Evolutionary conservation across 495 filamentous ascomycete genomes (phyloP), one percentile per base, ranked within the genome.

Genomic region (Cercophora sp.): DNA sequence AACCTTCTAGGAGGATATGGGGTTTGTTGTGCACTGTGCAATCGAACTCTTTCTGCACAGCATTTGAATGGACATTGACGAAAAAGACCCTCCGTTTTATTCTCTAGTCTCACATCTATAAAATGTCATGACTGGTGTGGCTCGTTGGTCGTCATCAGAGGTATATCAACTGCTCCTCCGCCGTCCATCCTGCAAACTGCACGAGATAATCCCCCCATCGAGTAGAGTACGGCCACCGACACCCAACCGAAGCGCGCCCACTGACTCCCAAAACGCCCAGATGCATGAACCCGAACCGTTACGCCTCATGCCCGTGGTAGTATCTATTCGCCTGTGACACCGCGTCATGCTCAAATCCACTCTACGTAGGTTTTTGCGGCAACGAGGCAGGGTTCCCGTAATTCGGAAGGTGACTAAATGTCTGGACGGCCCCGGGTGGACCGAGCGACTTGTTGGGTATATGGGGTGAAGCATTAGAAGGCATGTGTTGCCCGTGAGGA

Each of bases 381-480:
- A 81, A 63, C 26, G 75, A 73, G 16, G 77, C 77, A 25, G 76
- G 72, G 55, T 80, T 80, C 42, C 79, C 79, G 60, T 77, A 81
- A 42, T 72, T 75, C 32, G 77, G 72, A 45, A 80, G 70, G 58
- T 79, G 78, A 54, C 67, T 66, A 43, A 68, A 77, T 0, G 60
- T 50, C 56, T 73, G 74, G 32, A 56, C 58, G 8, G 61, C 61
- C 9, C 63, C 64, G 8, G 61, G 52, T 32, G 56, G 55, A 15
- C 60, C 65, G 23, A 48, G 51, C 22, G 60, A 39, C 43, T 71
- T 70, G 51, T 62, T 72, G 6, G 64, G 60, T 55, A 72, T 69
- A 52, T 69, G 71, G n/a, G 65, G 59, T 34, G 62, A 54, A 8
- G 61, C 59, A 47, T 63, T 62, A 44, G 68, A 67, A n/a, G 68